A percentile compares a stretch with the other conserved stretches of the same genome.
Evolutionary conservation across 108 stramenopile species (phyloP).

Genomic region (Skeletonema marinoi): DNA sequence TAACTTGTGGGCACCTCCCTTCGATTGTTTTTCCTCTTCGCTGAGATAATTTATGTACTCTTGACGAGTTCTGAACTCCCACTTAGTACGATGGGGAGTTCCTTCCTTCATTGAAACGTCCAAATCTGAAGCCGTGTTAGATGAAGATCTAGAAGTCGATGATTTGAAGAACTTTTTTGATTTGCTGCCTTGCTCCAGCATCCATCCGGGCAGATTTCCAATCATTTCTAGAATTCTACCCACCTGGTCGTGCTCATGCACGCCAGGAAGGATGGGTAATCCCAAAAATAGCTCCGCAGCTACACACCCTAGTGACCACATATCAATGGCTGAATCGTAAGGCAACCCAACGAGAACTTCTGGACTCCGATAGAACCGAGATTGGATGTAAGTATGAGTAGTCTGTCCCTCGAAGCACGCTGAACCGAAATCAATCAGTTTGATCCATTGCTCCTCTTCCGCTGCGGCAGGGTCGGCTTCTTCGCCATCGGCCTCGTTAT

Average conservation of each 20-base stretch:
- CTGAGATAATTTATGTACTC: constrained; percentile 77
- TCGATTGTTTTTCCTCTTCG: constrained; percentile 65
- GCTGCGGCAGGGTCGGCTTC: not conserved
- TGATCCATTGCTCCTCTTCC: constrained; percentile 58
- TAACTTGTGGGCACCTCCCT: constrained; percentile 72
- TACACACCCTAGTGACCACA: constrained; percentile 98
- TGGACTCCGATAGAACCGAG: constrained; percentile 97
- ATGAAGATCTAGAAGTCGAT: constrained; percentile 16
- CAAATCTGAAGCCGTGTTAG: not conserved
- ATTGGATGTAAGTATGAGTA: constrained; percentile 96
- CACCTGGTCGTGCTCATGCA: constrained; percentile 96
- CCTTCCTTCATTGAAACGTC: constrained; percentile 8
- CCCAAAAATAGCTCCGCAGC: constrained; percentile 96
- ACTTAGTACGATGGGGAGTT: constrained; percentile 34
- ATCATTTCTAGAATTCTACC: constrained; percentile 94
- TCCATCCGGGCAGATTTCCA: constrained; percentile 85
- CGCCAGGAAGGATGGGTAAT: constrained; percentile 94
- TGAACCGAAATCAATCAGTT: constrained; percentile 98
- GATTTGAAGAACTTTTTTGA: constrained; percentile 64
- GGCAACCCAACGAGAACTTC: constrained; percentile 93
- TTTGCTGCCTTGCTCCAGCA: constrained; percentile 85
- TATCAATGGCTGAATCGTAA: constrained; percentile 96
- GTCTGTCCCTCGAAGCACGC: constrained; percentile 91
- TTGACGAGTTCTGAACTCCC: constrained; percentile 69
- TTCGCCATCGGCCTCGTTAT: not conserved